phyloP scores from a whole-genome alignment of 495 filamentous ascomycete species.

The Massariosphaeria phaeospora region DNA sequence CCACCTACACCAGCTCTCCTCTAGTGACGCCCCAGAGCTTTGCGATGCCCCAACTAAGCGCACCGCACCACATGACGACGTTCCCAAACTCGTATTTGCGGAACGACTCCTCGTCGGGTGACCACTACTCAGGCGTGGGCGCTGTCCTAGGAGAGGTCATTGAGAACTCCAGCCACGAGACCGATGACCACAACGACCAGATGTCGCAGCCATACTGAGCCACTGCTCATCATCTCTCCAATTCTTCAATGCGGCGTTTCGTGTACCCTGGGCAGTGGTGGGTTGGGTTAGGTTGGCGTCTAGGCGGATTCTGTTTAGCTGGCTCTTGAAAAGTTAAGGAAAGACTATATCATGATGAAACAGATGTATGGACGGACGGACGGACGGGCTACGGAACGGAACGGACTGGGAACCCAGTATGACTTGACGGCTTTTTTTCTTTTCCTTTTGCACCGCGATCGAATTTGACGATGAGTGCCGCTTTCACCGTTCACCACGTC shows the following conservation, averaged over 20 bases:
- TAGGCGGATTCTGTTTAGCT: neutral
- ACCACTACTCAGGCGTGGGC: slow-evolving; percentile 30
- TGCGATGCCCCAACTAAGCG: slow-evolving; percentile 33
- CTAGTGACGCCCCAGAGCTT: slow-evolving; percentile 33
- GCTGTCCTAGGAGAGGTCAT: slow-evolving; percentile 31
- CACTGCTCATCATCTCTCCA: neutral
- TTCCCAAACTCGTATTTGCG: slow-evolving; percentile 37
- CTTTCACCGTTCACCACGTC: too few species aligned
- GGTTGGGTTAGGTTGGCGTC: neutral
- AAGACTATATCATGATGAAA: slow-evolving; percentile 17
- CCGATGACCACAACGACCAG: slow-evolving; percentile 27
- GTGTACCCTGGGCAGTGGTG: neutral
- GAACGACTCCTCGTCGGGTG: slow-evolving; percentile 28
- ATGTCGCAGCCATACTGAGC: slow-evolving; percentile 21
- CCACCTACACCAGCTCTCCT: slow-evolving; percentile 36
- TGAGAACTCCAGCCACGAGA: slow-evolving; percentile 29
- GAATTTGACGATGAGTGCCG: slow-evolving; percentile 2
- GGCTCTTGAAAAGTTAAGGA: slow-evolving; percentile 17
- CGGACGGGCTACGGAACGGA: neutral
- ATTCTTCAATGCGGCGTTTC: neutral
- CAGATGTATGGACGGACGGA: slow-evolving; percentile 5
- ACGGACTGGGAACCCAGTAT: neutral
- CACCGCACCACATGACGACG: slow-evolving; percentile 35
- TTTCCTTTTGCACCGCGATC: neutral
- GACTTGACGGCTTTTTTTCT: slow-evolving; percentile 1